These are phyloP conservation scores for Vitis hybrid DNA, from an alignment of 177 flowering plant species.

Conservation along the genomic window DNA sequence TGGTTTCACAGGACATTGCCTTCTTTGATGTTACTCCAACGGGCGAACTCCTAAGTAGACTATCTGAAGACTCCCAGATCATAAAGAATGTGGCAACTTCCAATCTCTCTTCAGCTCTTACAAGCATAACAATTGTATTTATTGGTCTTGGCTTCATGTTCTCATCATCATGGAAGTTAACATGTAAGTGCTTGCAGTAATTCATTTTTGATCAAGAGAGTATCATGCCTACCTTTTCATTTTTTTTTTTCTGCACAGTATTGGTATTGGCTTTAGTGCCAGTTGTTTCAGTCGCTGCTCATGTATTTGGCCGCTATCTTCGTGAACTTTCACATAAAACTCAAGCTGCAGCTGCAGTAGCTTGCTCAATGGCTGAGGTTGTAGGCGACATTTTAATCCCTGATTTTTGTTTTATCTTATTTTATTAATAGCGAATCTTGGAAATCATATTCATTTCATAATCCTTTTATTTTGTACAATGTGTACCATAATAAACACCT, in stretches of 20 bases:
- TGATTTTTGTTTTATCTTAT: too few species aligned
- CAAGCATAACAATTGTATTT: constrained; percentile 70
- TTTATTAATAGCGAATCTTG: too few species aligned
- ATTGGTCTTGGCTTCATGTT: constrained; percentile 95
- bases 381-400: neutral
- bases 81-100: constrained; percentile 98
- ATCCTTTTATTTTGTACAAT: too few species aligned
- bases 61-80: constrained; percentile 96
- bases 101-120: constrained; percentile 88
- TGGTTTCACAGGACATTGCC: constrained; percentile 42
- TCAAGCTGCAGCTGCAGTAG: constrained; percentile 93
- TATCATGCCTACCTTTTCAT: neutral
- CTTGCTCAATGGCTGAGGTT: constrained; percentile 96
- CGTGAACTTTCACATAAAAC: constrained; percentile 93
- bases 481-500: too few species aligned
- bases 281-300: constrained; percentile 73
- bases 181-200: constrained; percentile 47
- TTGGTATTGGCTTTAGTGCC: constrained; percentile 87
- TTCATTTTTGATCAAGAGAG: neutral
- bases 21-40: constrained; percentile 94
- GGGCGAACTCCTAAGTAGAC: constrained; percentile 93
- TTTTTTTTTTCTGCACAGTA: constrained; percentile 35
- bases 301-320: constrained; percentile 81
- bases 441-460: too few species aligned
- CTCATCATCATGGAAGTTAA: constrained; percentile 91